These are phyloP conservation scores for Discostella stelligera DNA, from an alignment of 352 stramenopile genomes.

Conservation along the genomic window DNA sequence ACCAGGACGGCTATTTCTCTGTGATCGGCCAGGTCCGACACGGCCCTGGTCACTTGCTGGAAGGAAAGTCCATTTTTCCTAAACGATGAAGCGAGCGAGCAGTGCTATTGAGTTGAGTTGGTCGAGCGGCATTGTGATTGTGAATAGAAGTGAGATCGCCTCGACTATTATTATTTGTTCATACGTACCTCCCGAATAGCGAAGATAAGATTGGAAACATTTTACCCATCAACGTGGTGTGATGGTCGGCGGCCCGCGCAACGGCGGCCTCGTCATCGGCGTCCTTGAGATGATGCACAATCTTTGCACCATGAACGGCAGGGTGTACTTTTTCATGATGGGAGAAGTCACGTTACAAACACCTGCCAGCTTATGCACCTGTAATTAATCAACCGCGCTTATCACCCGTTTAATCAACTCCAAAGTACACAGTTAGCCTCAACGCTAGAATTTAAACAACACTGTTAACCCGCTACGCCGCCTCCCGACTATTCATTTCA, in stretches of 20 bases:
- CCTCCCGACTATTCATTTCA: too few species aligned
- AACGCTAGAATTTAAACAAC: too few species aligned
- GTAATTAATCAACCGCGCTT: too few species aligned
- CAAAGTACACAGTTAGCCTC: too few species aligned
- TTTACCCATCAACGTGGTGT: slow-evolving; percentile 23
- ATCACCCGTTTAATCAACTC: too few species aligned
- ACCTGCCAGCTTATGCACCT: too few species aligned
- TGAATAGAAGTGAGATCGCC: slow-evolving; percentile 1
- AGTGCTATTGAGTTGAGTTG: neutral
- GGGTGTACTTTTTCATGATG: too few species aligned
- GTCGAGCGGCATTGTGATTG: neutral
- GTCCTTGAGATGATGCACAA: neutral
- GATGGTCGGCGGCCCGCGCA: neutral
- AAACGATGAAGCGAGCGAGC: neutral
- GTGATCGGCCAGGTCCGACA: slow-evolving; percentile 19
- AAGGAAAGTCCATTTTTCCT: slow-evolving; percentile 19
- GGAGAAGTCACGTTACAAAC: too few species aligned
- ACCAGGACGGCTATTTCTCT: slow-evolving; percentile 33
- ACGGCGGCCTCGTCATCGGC: neutral
- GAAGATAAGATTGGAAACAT: slow-evolving; percentile 31
- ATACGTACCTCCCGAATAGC: slow-evolving; percentile 19
- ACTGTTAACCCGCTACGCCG: too few species aligned
- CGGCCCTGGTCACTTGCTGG: slow-evolving; percentile 15
- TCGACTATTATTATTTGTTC: too few species aligned
- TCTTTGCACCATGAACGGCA: neutral